Evolutionary conservation across 148 eudicot species (phyloP).

Genomic region (Spergularia bocconei): DNA sequence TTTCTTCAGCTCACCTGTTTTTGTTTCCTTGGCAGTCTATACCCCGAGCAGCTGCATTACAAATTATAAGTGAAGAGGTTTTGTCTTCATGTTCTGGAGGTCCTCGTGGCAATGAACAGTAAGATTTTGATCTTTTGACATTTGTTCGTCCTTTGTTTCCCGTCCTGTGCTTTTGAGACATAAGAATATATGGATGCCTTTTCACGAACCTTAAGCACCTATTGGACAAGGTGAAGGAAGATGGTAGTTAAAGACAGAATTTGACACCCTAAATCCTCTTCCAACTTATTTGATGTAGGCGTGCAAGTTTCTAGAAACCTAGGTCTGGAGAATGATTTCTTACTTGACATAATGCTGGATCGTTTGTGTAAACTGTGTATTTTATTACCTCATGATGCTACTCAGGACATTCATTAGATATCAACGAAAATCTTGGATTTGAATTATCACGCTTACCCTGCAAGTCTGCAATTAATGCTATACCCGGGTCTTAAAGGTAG

Average conservation of each 20-base stretch:
- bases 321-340: no score
- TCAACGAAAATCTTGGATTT: no score
- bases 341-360: no score
- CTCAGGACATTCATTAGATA: no score
- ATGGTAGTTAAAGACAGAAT: neutral
- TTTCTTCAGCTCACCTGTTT: slow-evolving; percentile 5
- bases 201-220: neutral
- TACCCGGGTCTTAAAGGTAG: no score
- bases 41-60: slow-evolving; percentile 62
- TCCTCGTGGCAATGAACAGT: slow-evolving; percentile 98
- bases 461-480: no score
- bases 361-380: no score
- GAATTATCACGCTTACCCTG: no score
- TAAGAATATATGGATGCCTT: neutral
- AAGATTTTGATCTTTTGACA: slow-evolving; percentile 23
- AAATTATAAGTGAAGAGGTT: slow-evolving; percentile 75
- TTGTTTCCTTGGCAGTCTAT: slow-evolving; percentile 46
- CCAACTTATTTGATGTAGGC: no score
- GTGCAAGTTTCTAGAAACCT: no score
- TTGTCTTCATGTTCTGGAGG: slow-evolving; percentile 82
- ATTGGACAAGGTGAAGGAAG: neutral
- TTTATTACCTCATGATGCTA: no score
- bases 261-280: no score
- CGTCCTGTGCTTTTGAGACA: neutral
- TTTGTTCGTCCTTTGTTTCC: neutral